A percentile compares a stretch with the other conserved stretches of the same genome.
Conservation (phyloP, 1,284 basidiomycete genomes). For the Prillingera fragicola region DNA sequence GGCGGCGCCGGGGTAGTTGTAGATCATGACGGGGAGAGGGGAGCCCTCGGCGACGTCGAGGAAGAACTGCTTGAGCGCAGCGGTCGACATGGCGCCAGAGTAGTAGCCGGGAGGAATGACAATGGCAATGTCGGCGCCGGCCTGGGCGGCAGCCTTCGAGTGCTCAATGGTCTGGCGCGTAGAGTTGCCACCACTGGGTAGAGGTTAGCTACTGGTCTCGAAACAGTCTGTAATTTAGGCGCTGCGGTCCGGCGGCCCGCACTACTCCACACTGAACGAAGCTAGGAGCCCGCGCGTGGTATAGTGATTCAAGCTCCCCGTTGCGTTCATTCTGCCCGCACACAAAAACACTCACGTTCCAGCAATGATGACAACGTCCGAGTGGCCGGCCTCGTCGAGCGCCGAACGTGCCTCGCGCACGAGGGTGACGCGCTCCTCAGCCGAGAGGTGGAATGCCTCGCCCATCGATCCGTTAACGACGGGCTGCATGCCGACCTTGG, state of each 20-base stretch:
- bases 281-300: too few species aligned
- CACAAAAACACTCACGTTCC: slow-evolving; percentile 57
- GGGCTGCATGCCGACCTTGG: slow-evolving; percentile 66
- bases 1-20: slow-evolving; percentile 81
- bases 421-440: slow-evolving; percentile 63
- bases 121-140: slow-evolving; percentile 77
- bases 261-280: too few species aligned
- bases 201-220: background rate
- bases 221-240: too few species aligned
- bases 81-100: slow-evolving; percentile 62
- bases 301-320: too few species aligned
- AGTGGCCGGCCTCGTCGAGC: slow-evolving; percentile 62
- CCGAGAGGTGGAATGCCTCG: slow-evolving; percentile 68
- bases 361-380: slow-evolving; percentile 64
- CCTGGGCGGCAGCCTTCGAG: slow-evolving; percentile 64
- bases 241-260: too few species aligned
- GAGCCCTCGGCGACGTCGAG: slow-evolving; percentile 67
- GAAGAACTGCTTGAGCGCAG: slow-evolving; percentile 73
- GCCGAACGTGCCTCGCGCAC: slow-evolving; percentile 66
- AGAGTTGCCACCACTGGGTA: slow-evolving; percentile 59
- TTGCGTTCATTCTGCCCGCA: too few species aligned
- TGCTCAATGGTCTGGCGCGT: slow-evolving; percentile 73
- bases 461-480: slow-evolving; percentile 62
- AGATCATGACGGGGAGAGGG: slow-evolving; percentile 80
- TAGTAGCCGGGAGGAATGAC: slow-evolving; percentile 82